A percentile compares a stretch with the other conserved stretches of the same genome.
Evolutionary conservation across 257 asterid genomes (phyloP).

Genomic region (Phtheirospermum japonicum): DNA sequence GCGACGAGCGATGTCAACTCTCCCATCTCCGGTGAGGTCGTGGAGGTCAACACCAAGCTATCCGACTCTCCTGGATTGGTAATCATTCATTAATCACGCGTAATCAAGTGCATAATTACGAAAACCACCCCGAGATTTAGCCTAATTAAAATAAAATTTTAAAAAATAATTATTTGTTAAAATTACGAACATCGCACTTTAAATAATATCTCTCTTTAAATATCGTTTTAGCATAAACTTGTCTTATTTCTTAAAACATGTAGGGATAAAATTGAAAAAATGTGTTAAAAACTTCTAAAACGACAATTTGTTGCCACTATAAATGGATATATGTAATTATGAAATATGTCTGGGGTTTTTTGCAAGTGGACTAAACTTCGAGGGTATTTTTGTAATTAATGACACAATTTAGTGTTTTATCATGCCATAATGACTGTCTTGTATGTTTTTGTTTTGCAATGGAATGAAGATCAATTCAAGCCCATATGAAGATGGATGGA

Average conservation of each 20-base stretch:
- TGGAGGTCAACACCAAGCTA: conserved; percentile 73
- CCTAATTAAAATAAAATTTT: too few relatives aligned
- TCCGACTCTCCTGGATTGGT: conserved; percentile 74
- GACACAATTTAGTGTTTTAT: background rate
- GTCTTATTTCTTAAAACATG: too few relatives aligned
- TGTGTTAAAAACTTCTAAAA: too few relatives aligned
- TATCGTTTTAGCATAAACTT: too few relatives aligned
- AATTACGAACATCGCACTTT: too few relatives aligned
- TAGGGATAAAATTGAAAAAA: too few relatives aligned
- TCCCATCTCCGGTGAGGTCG: conserved; percentile 84
- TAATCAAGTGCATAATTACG: background rate
- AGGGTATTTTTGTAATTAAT: background rate
- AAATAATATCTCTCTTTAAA: too few relatives aligned
- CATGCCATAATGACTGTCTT: background rate
- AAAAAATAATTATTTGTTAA: too few relatives aligned
- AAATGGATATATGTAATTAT: too few relatives aligned
- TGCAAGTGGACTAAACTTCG: background rate
- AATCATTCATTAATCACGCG: conserved; percentile 13
- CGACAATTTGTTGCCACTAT: too few relatives aligned
- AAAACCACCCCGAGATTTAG: too few relatives aligned
- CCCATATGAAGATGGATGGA: conserved; percentile 94
- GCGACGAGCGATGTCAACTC: conserved; percentile 85
- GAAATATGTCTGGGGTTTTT: too few relatives aligned
- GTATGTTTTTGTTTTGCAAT: background rate
- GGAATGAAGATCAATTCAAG: conserved; percentile 61